phyloP scores from a whole-genome alignment of 257 asterid species.

The Solanum chaucha region DNA sequence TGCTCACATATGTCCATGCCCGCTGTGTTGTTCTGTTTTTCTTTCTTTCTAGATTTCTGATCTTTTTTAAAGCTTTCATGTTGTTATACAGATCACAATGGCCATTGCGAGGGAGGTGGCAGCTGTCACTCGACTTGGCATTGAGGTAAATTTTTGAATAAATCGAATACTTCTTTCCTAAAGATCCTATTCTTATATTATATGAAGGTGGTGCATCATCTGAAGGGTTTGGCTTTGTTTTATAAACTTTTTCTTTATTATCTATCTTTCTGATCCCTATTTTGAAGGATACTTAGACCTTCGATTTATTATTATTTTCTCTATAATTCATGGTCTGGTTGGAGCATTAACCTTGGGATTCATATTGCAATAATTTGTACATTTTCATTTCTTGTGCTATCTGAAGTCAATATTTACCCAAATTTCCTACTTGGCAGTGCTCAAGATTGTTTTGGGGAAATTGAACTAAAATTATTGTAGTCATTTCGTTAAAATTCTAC shows the following conservation, averaged over 20 bases:
- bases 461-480: background rate
- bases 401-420: background rate
- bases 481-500: background rate
- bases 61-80: background rate
- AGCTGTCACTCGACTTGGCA: conserved; percentile 82
- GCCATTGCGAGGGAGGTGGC: conserved; percentile 98
- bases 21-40: background rate
- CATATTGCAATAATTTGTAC: background rate
- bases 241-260: background rate
- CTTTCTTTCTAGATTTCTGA: background rate
- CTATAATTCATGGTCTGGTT: background rate
- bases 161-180: background rate
- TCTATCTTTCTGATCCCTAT: background rate
- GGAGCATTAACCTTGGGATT: background rate
- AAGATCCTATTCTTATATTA: background rate
- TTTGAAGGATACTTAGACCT: background rate
- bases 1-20: background rate
- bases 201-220: background rate
- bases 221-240: background rate
- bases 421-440: background rate
- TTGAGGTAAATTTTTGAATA: conserved; percentile 42
- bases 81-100: conserved; percentile 59
- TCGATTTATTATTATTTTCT: background rate
- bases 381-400: background rate
- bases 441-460: background rate